phyloP scores from a whole-genome alignment of 371 early-diverging fungal genomes.

The Mucor lusitanicus region DNA sequence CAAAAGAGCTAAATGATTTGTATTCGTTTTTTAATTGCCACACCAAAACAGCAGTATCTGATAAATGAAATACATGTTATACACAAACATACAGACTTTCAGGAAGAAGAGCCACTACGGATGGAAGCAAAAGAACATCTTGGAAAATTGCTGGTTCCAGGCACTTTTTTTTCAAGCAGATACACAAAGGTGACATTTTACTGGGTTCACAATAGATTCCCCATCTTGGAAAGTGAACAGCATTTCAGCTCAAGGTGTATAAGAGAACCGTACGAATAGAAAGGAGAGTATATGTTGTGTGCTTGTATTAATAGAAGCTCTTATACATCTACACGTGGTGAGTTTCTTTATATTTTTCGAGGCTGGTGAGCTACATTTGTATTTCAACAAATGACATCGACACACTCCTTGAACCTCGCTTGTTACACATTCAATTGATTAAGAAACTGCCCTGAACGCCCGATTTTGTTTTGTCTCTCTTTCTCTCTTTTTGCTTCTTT shows the following conservation, averaged over 20 bases:
- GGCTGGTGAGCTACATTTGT: slow-evolving; percentile 1
- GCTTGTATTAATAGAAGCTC: background rate
- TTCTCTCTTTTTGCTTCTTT: background rate
- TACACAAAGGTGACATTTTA: background rate
- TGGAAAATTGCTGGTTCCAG: background rate
- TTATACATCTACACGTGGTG: background rate
- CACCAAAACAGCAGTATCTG: background rate
- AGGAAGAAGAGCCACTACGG: background rate
- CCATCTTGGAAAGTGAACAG: background rate
- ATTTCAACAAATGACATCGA: background rate
- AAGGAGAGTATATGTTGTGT: background rate
- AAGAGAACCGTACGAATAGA: background rate
- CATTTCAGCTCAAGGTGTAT: background rate
- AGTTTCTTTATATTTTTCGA: background rate
- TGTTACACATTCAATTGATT: background rate
- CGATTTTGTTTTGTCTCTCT: slow-evolving; percentile 1
- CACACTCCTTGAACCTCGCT: background rate
- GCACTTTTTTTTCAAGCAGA: background rate
- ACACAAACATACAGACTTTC: background rate
- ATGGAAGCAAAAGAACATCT: background rate
- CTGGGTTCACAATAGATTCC: background rate
- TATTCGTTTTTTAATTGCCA: background rate
- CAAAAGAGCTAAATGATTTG: background rate
- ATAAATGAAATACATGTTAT: background rate
- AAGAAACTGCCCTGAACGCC: slow-evolving; percentile 6